Evolutionary conservation across 2,329 filamentous ascomycete genomes (phyloP), one percentile per base, ranked within the genome.

Genomic region (Ciborinia camelliae): DNA sequence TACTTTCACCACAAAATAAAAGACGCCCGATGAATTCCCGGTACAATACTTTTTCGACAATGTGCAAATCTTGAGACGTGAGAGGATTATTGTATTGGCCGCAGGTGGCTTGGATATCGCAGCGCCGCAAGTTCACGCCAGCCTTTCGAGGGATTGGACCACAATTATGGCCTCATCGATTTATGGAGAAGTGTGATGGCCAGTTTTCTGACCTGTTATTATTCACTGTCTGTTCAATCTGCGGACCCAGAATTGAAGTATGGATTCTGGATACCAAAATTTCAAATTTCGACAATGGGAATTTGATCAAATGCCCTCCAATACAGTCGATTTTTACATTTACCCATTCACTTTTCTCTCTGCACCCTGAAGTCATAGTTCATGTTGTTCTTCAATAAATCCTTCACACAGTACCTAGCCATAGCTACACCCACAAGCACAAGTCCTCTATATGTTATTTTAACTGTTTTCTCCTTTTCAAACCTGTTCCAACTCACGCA

Each of bases 1-100:
- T 58, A 63, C 41, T 60, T 64, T 64, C 54, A 60, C 54, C 62
- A 64, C 53, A 59, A 52, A 60, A 51, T 51, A 62, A 63, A 63
- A 45, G 39, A 60, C 55, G 47, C 45, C 37, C 45, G 53, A 58
- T 48, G 47, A 52, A 52, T 60, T 61, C 47, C 62, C 62, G 43
- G 45, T 43, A 28, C 52, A n/a, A 35, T 41, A 32, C 14, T 37
- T 32, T 15, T 57, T 48, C 61, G 61, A 58, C 45, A 47, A 64
- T 45, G 37, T 64, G 54, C 60, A 59, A 51, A 37, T 26, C 15
- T 64, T 61, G 47, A 64, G 45, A 64, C 30, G 23, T 52, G 54
- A 48, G 32, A 51, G 41, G 30, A 35, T 47, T 18, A 15, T 57
- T 43, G 3, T 35, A 18, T 12, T 58, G 41, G 41, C 55, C 55